Evolutionary conservation across 305 asterid species (phyloP).

Genomic region (Fraxinus paxiana): DNA sequence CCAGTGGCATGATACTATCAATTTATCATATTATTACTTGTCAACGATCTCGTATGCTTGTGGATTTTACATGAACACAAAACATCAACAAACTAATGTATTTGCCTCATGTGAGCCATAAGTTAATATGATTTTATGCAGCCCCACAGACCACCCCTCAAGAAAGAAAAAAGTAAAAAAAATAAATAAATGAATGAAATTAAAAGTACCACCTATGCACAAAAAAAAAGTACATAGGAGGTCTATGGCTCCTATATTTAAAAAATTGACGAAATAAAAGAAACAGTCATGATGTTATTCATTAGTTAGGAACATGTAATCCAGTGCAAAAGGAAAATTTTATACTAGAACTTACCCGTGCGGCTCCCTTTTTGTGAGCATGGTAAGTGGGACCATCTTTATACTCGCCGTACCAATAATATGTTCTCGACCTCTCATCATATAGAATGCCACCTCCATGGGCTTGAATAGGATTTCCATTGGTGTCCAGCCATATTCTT

Average conservation of each 20-base stretch:
- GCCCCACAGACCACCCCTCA: background rate
- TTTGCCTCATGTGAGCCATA: background rate
- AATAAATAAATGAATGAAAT: background rate
- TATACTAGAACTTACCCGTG: conserved; percentile 59
- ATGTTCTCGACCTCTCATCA: conserved; percentile 59
- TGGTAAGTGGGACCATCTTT: conserved; percentile 95
- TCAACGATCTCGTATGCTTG: background rate
- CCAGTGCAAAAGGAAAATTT: background rate
- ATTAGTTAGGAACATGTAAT: background rate
- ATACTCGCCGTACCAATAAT: conserved; percentile 97
- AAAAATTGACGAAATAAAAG: background rate
- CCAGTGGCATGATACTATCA: background rate
- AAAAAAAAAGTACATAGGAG: background rate
- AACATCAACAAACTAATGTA: background rate
- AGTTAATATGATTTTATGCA: background rate
- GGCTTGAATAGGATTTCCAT: conserved; percentile 93
- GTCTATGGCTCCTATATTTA: background rate
- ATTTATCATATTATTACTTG: background rate
- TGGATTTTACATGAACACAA: background rate
- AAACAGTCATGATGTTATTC: background rate
- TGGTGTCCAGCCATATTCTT: conserved; percentile 86
- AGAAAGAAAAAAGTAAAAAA: background rate
- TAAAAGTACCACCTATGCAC: background rate
- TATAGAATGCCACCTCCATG: conserved; percentile 94
- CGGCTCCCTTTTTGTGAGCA: conserved; percentile 87